Conservation (phyloP, 1,139 yeast species). For the Saccharomyces hybrid region DNA sequence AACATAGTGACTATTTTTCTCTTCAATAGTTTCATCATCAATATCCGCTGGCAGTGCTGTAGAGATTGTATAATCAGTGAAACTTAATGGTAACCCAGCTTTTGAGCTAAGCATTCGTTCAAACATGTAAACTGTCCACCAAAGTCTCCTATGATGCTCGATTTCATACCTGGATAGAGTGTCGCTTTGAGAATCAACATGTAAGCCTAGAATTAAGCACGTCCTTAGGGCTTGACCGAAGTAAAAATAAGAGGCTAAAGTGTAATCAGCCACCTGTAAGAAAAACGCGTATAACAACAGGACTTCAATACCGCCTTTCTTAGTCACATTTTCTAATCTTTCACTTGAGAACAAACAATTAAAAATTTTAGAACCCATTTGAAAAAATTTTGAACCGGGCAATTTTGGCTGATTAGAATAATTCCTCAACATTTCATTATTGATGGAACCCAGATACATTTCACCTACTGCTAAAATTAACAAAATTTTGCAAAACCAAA, state of each 20-base stretch:
- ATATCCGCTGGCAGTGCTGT: constrained; percentile 71
- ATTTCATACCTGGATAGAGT: constrained; percentile 54
- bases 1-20: constrained; percentile 56
- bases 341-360: constrained; percentile 72
- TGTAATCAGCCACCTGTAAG: constrained; percentile 78
- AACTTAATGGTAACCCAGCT: constrained; percentile 74
- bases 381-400: constrained; percentile 73
- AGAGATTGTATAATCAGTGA: constrained; percentile 71
- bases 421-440: constrained; percentile 26
- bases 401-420: constrained; percentile 36
- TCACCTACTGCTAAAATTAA: constrained; percentile 79
- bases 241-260: constrained; percentile 73
- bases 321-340: constrained; percentile 67
- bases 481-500: constrained; percentile 73
- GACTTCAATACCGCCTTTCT: constrained; percentile 80
- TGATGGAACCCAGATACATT: constrained; percentile 71
- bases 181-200: constrained; percentile 72
- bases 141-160: constrained; percentile 73
- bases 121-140: constrained; percentile 92
- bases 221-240: constrained; percentile 74
- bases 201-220: constrained; percentile 71
- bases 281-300: constrained; percentile 71
- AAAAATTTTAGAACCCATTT: constrained; percentile 67
- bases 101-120: constrained; percentile 81
- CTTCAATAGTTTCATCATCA: constrained; percentile 50